Evolutionary conservation across 345 rosid species (phyloP), one percentile per base, ranked within the genome.

Genomic region (Eucalyptus cloeziana): DNA sequence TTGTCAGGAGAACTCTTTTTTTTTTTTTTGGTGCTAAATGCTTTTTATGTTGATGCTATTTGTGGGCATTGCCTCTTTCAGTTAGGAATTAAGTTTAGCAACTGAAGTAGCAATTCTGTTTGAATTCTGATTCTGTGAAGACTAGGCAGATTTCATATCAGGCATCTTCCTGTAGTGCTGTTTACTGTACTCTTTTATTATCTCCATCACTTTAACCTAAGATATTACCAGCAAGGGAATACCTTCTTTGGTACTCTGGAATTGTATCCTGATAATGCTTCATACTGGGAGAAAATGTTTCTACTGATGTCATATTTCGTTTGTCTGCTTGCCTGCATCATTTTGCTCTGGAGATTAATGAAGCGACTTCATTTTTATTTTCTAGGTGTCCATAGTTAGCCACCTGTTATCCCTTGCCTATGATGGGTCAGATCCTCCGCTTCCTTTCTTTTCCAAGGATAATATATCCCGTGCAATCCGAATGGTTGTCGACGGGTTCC

Each of bases 401-500:
- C 95, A 95, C 91, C 90, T 96, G 86, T 87, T 97, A 60, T 94
- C 98, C 87, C 94, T 96, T 90, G 92, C 95, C 60, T 97, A 97
- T 86, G 90, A 93, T 93, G 91, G 92, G 86, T 86, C 96, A 52
- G 97, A 96, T 49, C 96, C 97, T 87, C 86, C 93, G 47, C 88
- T 94, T 89, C 99, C 99, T 87, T 92, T 91, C 90, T 96, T 97
- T 92, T 92, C 96, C 69, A 92, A 89, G 91, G 96, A 95, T 89
- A 91, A 92, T 45, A 91, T 95, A 88, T 93, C 94, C 31, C 89
- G 91, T 71, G 95, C 98, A 81, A 90, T 97, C 90, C 96, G 90
- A 91, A 96, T 97, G 45, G 94, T 97, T 79, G 98, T 97, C 52
- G 99, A 97, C 89, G 99, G 99, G 88, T 97, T 97, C 91, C 88